phyloP scores from a whole-genome alignment of 805 yeast species.

The Starmera dryadoides region DNA sequence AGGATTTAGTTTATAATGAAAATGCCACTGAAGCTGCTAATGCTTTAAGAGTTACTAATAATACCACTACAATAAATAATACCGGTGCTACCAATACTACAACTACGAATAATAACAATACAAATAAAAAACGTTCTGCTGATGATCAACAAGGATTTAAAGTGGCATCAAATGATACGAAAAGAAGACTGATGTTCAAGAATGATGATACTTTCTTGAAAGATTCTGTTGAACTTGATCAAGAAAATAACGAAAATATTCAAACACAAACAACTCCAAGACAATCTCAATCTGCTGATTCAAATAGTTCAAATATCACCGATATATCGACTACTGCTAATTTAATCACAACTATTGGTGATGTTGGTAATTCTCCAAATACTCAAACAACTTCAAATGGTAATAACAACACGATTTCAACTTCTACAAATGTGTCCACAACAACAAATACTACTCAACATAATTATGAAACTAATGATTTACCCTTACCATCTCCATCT shows the following conservation, averaged over 20 bases:
- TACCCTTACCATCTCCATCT: conserved; percentile 66
- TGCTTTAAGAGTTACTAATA: conserved; percentile 1
- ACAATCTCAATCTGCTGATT: background rate
- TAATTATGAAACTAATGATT: conserved; percentile 21
- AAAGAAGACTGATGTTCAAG: conserved; percentile 10
- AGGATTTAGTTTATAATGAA: conserved; percentile 7
- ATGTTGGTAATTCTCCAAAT: too few relatives aligned
- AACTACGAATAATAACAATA: too few relatives aligned
- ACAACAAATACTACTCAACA: background rate
- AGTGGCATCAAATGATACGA: conserved; percentile 7
- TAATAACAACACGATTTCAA: background rate
- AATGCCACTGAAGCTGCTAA: conserved; percentile 1
- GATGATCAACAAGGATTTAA: conserved; percentile 8
- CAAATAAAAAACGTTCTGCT: conserved; percentile 14
- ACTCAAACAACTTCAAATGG: background rate
- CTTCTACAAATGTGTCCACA: background rate
- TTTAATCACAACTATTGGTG: background rate
- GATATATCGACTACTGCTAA: background rate
- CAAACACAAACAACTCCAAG: background rate
- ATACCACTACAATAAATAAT: too few relatives aligned
- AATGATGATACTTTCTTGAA: conserved; percentile 5
- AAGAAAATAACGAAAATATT: background rate
- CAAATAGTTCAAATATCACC: background rate
- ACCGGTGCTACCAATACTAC: too few relatives aligned
- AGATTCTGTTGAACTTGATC: conserved; percentile 1